Evolutionary conservation across 2,329 filamentous ascomycete genomes (phyloP), one percentile per base, ranked within the genome.

Genomic region (Cryphonectria naterciae): DNA sequence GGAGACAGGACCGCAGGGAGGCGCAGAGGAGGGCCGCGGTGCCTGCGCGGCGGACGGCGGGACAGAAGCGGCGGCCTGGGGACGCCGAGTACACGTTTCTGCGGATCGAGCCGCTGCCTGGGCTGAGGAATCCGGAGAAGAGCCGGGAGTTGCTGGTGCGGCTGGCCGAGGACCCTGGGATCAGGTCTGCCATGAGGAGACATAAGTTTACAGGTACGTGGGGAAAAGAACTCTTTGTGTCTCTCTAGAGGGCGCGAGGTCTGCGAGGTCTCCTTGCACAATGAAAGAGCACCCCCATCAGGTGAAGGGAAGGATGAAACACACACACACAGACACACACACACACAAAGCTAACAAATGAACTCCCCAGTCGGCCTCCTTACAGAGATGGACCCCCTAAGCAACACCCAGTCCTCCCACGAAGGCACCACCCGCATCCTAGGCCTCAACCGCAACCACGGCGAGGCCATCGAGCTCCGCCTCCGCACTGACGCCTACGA

Each of bases 401-500:
- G 91, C 75, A 90, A 98, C 80, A 98, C 95, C 0, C 80, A 86
- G 73, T 80, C 84, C 1, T 93, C 88, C 4, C 91, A 93, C 77
- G 92, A 96, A 76, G 87, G 88, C 63, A 87, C 86, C n/a, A 90
- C 90, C 65, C 87, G 93, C 61, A 95, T 93, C 1, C 82, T 98
- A 0, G 96, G 96, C 0, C 80, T 98, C 56, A 99, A 99, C 78
- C 86, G 94, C 15, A 98, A 98, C 78, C 81, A 85, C 2, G 96
- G 96, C 72, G 92, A 97, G 80, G 93, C 94, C 1, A 97, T 99
- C 70, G 95, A 98, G 84, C 81, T 99, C 73, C 86, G 96, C 0
- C 82, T 99, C 49, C 86, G 96, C n/a, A 98, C 96, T 1, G 96
- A 99, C 81, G 93, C 93, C 2, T 94, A 96, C 79, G 94, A 97